Base-by-base conservation (phyloP, 305 asterid genomes). In the Fraxinus xanthoxyloides region DNA sequence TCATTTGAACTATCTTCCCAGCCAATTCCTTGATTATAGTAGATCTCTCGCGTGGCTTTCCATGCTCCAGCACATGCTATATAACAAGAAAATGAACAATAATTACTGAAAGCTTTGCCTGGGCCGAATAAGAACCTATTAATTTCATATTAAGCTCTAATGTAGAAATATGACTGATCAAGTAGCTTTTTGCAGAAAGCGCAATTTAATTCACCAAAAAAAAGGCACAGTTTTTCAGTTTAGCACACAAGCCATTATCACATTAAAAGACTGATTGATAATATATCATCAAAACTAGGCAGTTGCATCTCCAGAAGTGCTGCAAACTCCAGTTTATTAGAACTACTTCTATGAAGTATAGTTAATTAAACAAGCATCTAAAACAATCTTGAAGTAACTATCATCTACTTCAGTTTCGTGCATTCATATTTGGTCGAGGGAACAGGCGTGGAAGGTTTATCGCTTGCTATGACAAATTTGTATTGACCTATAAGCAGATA, bases 1-100 rank as follows among this genome's bases (percentile, higher is more conserved):
- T 91, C 95, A 91, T 91, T 84, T 90, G 93, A 72, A 91, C 95
- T 19, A 91, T 91, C 74, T 90, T 90, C 59, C 95, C 95, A 82
- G 95, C 90, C 77, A 91, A 83, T 77, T 91, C 93, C 82, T 86
- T 90, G 51, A 91, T 91, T 72, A 91, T 90, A 80, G 89, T 65
- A 19, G 95, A 63, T 73, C 95, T 86, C 82, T 91, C 93, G 28
- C 90, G 88, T 23, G 91, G 91, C 86, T 87, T 89, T 34, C 95
- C 95, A 73, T 91, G 92, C 89, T 90, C 91, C 86, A 91, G 86
- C 5, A 91, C 92, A 79, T 91, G 95, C 95, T 91, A 76, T 30
- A 70, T 51, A 81, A 35, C 30, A 84, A 40, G 31, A 24, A 63
- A 80, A 81, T 15, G 28, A 36, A 21, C 43, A 79, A 61, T n/a